Conservation (phyloP, 805 yeast species). For the Wickerhamiella kurtzmanii region DNA sequence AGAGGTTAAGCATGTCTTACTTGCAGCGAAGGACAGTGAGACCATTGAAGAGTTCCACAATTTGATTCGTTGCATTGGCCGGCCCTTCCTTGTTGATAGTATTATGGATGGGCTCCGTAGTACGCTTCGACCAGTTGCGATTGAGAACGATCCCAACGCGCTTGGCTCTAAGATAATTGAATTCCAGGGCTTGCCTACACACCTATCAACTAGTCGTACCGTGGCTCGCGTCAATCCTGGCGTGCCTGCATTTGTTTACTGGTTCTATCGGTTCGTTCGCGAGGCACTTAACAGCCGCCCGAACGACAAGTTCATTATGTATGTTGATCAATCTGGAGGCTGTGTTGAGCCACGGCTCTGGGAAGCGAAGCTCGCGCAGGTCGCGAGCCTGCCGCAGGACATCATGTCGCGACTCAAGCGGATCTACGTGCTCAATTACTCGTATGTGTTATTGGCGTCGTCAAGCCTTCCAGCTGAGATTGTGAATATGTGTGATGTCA, state of each 20-base stretch:
- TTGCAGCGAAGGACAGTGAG: not conserved
- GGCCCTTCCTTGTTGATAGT: not conserved
- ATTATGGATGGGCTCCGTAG: not conserved
- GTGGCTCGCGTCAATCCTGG: not conserved
- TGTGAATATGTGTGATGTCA: not conserved
- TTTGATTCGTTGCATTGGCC: not conserved
- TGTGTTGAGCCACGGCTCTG: not conserved
- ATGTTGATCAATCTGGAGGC: not conserved
- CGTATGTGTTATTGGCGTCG: not conserved
- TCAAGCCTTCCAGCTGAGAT: not conserved
- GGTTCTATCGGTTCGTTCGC: slow-evolving; percentile 1
- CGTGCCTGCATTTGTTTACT: slow-evolving; percentile 1
- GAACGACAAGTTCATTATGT: not conserved
- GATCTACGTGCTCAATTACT: not conserved
- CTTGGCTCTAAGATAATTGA: not conserved
- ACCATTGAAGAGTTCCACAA: not conserved
- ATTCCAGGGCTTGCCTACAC: not conserved
- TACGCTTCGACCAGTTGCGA: not conserved
- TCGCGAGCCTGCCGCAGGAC: not conserved
- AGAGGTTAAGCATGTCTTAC: slow-evolving; percentile 1
- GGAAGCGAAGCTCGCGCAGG: not conserved
- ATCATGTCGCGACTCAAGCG: not conserved
- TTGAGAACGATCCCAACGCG: not conserved
- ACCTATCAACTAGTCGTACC: not conserved
- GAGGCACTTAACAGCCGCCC: not conserved